These are phyloP conservation scores for Triticum turgidum DNA, from an alignment of 176 grass and related monocot genomes.

Conservation along the genomic window DNA sequence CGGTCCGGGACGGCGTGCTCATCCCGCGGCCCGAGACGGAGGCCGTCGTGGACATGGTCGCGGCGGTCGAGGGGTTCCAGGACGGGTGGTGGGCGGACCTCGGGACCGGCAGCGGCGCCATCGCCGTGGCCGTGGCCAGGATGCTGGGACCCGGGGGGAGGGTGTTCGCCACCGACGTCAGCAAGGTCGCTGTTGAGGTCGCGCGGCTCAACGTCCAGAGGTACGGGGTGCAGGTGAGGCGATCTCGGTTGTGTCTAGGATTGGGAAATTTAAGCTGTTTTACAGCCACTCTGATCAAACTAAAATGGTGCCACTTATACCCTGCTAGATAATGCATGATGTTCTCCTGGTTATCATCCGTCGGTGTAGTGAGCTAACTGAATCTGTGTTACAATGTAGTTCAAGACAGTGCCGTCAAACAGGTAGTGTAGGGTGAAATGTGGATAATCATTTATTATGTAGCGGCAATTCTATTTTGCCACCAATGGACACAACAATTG, in stretches of 20 bases:
- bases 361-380: neutral
- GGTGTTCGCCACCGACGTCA: constrained; percentile 73
- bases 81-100: constrained; percentile 76
- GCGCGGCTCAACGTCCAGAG: constrained; percentile 55
- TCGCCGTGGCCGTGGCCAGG: constrained; percentile 70
- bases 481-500: neutral
- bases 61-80: constrained; percentile 41
- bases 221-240: constrained; percentile 67
- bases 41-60: constrained; percentile 61
- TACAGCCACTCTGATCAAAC: neutral
- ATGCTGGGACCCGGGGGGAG: constrained; percentile 46
- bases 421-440: neutral
- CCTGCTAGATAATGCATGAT: no score
- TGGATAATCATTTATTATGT: neutral
- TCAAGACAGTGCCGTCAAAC: neutral
- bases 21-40: constrained; percentile 92
- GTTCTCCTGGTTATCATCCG: neutral
- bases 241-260: neutral
- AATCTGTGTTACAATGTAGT: neutral
- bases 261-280: neutral
- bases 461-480: neutral
- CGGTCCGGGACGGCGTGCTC: constrained; percentile 72
- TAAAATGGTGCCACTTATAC: neutral
- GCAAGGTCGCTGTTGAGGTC: constrained; percentile 54
- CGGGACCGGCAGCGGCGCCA: constrained; percentile 82